Base-by-base conservation (phyloP, 495 filamentous ascomycete genomes). In the Talaromyces borbonicus region DNA sequence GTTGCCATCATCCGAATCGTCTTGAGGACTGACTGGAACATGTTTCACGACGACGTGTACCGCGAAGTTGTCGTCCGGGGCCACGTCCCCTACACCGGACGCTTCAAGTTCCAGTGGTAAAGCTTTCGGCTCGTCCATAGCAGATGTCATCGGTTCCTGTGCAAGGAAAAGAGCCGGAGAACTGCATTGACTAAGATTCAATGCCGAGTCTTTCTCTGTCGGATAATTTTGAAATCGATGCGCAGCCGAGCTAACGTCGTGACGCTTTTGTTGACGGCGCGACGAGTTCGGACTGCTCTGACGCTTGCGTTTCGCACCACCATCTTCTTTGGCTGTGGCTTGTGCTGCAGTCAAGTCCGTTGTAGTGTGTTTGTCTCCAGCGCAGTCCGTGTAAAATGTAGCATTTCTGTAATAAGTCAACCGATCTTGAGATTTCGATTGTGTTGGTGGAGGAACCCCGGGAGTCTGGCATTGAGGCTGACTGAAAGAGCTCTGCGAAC, bases 331-430 rank as follows among this genome's bases (percentile, higher is more conserved):
- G 8, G 8, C 11, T 8, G 18, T 7, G 32, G 19, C 12, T 26
- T 9, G 8, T 19, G 8, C 11, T 27, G 40, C 8, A 25, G 25
- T 9, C n/a, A 19, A 29, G 15, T 48, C 25, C 18, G 7, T 37
- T n/a, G 26, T 19, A 29, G 40, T 26, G 3, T 26, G 16, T 9
- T 54, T 49, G 54, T 85, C 79, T n/a, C 79, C 74, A 37, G 77
- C 84, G 4, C 89, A 69, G 63, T 90, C 85, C 9, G 80, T 87
- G 59, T 77, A 88, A 57, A 90, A 90, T 1, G 69, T 72, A 5
- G 80, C 79, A 19, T 78, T 75, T 45, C 80, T 83, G 60, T 89
- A 90, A 56, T 83, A 90, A 38, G 87, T 83, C 52, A 89, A 86
- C 15, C 85, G 81, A 9, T 86, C 85, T 53, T 78, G 80, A 23